Evolutionary conservation across 2,329 filamentous ascomycete species (phyloP), one percentile per base, ranked within the genome.

Genomic region (Trichothecium roseum): DNA sequence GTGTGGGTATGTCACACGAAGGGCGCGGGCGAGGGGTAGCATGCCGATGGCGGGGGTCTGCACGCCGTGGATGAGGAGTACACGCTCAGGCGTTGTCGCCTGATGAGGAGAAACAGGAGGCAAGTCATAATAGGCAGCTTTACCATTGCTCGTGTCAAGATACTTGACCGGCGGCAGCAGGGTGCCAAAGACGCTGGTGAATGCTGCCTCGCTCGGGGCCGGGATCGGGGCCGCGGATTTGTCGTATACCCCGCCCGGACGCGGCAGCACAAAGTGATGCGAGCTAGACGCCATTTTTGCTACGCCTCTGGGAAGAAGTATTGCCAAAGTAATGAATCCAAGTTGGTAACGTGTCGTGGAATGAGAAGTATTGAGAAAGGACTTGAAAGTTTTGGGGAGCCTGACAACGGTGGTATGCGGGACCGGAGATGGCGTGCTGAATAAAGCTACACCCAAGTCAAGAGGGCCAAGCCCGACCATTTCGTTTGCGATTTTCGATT

Each of bases 1-100:
- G 1, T 42, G 18, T 0, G 65, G 58, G 31, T 58, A 62, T 0
- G 42, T 43, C 0, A 47, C 26, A 2, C 54, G 50, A 1, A 74
- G 51, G 0, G 45, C 42, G 5, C 41, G 48, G 0, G 57, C 54
- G 2, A 72, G 52, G 0, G 67, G 66, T 0, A 59, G 47, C 35
- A 72, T 46, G 16, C 68, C 67, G 4, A 72, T 45, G 2, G 68
- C 63, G 6, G 64, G 61, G 1, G 68, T 73, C 36, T 69, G 62
- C 1, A 71, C 59, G 17, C 69, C 69, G 38, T 73, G 69, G 1
- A 72, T 45, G 22, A 72, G 47, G 0, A 72, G 50, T 0, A 69
- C 55, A 5, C 52, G 55, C 20, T 45, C 35, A 1, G 47, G 39
- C 0, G 40, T 9, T 1, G 26, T 4, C 1, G 8, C 0, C 8